Conservation (phyloP, 1,284 basidiomycete genomes). For the Neotropicomus parvogracilis region DNA sequence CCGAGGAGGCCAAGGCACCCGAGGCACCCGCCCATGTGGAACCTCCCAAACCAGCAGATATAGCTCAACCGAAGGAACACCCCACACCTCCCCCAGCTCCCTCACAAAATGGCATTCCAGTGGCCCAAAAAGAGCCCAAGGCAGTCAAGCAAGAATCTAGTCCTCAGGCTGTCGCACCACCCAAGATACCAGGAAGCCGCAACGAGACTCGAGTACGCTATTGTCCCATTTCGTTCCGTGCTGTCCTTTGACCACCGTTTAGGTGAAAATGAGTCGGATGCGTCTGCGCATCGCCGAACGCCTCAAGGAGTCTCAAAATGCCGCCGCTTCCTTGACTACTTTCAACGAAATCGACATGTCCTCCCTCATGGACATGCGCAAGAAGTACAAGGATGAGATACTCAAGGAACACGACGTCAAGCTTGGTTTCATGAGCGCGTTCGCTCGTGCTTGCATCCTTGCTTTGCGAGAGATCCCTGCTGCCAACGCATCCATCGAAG, state of each 20-base stretch:
- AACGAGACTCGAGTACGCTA: slow-evolving; percentile 80
- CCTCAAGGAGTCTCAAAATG: slow-evolving; percentile 97
- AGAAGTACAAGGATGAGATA: slow-evolving; percentile 92
- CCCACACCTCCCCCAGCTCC: slow-evolving; percentile 46
- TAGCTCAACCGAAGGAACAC: slow-evolving; percentile 50
- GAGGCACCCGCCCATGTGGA: slow-evolving; percentile 38
- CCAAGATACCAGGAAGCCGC: slow-evolving; percentile 54
- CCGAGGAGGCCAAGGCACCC: slow-evolving; percentile 35
- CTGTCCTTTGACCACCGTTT: slow-evolving; percentile 5
- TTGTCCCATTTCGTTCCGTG: neutral
- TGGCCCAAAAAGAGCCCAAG: slow-evolving; percentile 34
- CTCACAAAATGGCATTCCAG: slow-evolving; percentile 35
- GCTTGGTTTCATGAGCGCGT: slow-evolving; percentile 98
- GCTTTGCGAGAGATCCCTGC: slow-evolving; percentile 91
- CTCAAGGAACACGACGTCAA: slow-evolving; percentile 95
- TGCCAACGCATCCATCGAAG: slow-evolving; percentile 95
- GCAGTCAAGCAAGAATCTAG: slow-evolving; percentile 40
- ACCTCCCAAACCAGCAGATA: slow-evolving; percentile 29
- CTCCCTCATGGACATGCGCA: slow-evolving; percentile 89
- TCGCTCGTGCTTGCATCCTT: slow-evolving; percentile 83
- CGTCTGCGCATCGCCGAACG: slow-evolving; percentile 95
- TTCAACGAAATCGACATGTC: slow-evolving; percentile 99
- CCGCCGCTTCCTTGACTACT: slow-evolving; percentile 94
- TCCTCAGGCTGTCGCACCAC: slow-evolving; percentile 34
- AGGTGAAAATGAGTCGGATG: slow-evolving; percentile 99